Base-by-base conservation (phyloP, 2,329 filamentous ascomycete genomes). In the Chlorencoelia australis region DNA sequence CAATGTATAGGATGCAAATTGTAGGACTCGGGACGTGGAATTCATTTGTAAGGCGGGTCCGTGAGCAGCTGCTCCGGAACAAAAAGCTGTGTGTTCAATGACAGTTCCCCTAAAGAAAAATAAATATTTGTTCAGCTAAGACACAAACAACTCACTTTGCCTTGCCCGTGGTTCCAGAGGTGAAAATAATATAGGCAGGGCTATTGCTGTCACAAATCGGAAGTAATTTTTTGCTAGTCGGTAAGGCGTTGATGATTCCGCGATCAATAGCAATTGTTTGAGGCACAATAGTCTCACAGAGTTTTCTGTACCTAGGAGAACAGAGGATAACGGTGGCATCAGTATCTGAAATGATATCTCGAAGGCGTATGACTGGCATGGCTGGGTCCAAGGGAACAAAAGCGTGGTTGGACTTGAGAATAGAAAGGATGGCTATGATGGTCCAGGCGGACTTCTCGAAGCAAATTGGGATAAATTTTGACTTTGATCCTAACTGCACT, bases 1-100 rank as follows among this genome's bases (percentile, higher is more conserved):
- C 60, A 47, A 65, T 8, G 60, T 59, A 35, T 63, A 60, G 2
- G 55, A 45, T 15, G 47, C 44, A 40, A 52, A 56, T 36, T 53
- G 39, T n/a, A 49, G 42, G 5, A 50, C 43, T 3, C 48, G 33
- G 4, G 41, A 46, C 22, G 15, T 11, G 33, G 32, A 25, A 10
- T n/a, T 19, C 8, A 14, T 37, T 28, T 5, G 15, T 37, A 25
- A 35, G 20, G 15, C 33, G 11, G 17, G 10, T 3, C 35, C 35
- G 11, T 42, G 38, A 2, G 38, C 37, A 19, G 33, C 31, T 13
- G 40, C 24, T 15, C 35, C 30, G 14, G 31, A 21, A 17, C 35
- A 35, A 17, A 35, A 22, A 15, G 34, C 30, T 5, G 13, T 6
- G 13, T 25, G 22, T 25, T 25, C 22, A 13, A 25, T 25, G 7